Base-by-base conservation (phyloP, 2,329 filamentous ascomycete genomes). In the Nannizziopsis barbatae region DNA sequence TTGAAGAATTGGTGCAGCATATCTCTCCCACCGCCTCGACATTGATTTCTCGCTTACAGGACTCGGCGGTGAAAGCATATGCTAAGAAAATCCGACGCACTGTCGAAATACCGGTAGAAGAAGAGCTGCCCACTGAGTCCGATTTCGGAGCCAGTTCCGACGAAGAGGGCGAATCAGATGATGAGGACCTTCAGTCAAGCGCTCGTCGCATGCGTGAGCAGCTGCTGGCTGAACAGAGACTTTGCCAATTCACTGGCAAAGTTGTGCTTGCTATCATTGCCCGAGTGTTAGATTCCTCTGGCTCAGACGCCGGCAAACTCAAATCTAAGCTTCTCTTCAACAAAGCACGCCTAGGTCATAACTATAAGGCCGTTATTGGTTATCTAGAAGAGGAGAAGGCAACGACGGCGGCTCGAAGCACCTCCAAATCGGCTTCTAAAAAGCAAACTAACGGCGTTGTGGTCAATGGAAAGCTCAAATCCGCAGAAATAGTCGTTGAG, bases 191-290 rank as follows among this genome's bases (percentile, higher is more conserved):
- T 27, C 62, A 65, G 2, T 58, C 61, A 4, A 55, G 49, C n/a
- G 61, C 59, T n/a, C 64, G 84, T 59, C 75, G 78, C 50, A 71
- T 79, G 55, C 75, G 81, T 42, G 75, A 76, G 35, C 78, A 81
- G 49, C 75, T 95, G 31, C 75, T 89, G 50, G 81, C 87, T 0
- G 92, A 96, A 65, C 84, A 90, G 61, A 79, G 81, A 15, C 75
- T 96, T 0, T 96, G 90, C 65, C 84, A 90, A 58, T 73, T 95
- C 20, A 82, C 89, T 0, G 83, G 81, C 53, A 93, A 92, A 62
- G 78, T 94, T 38, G 84, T 95, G 33, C 76, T 94, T 37, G 84
- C 83, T 10, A 80, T 94, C 17, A 72, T 84, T 8, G 86, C 81
- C 15, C 80, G 80, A 46, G 79, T 88, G 36, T 72, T 95, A 44